Conservation (phyloP, 352 stramenopile genomes). For the Pythium apleroticum region DNA sequence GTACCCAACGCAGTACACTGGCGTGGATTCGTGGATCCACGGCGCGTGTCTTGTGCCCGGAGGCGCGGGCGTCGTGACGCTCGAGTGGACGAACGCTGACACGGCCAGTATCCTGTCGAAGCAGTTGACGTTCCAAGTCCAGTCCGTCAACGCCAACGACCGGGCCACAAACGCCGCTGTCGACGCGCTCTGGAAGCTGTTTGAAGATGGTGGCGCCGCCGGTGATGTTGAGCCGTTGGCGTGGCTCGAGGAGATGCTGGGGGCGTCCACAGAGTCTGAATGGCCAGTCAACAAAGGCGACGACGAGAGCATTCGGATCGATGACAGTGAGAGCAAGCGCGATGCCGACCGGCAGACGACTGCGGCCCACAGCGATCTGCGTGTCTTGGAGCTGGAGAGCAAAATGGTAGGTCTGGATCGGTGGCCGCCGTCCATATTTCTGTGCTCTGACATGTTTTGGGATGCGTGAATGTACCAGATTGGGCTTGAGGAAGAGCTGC, state of each 20-base stretch:
- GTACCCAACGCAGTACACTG: slow-evolving; percentile 33
- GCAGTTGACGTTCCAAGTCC: slow-evolving; percentile 35
- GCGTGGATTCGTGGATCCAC: slow-evolving; percentile 29
- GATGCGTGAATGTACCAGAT: slow-evolving; percentile 16
- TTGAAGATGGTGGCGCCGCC: slow-evolving; percentile 21
- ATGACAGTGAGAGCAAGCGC: not conserved
- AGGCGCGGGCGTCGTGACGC: slow-evolving; percentile 23
- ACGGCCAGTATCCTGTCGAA: slow-evolving; percentile 48
- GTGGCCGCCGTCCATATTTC: too few relatives aligned
- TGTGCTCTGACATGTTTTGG: too few relatives aligned
- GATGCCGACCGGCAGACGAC: not conserved
- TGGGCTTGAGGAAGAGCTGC: slow-evolving; percentile 36
- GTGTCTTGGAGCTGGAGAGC: slow-evolving; percentile 32
- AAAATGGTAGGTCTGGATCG: slow-evolving; percentile 36
- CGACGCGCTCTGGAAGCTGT: not conserved
- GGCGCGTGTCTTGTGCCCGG: slow-evolving; percentile 30
- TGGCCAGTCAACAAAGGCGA: slow-evolving; percentile 1
- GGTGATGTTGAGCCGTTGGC: not conserved
- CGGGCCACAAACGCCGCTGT: slow-evolving; percentile 16
- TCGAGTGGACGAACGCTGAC: slow-evolving; percentile 51
- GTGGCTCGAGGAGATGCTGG: slow-evolving; percentile 16
- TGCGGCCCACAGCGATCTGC: slow-evolving; percentile 6
- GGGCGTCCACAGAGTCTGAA: not conserved
- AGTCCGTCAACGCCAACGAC: slow-evolving; percentile 21
- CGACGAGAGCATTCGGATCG: not conserved